Evolutionary conservation across 495 filamentous ascomycete genomes (phyloP), one percentile per base, ranked within the genome.

Genomic region (Stereocaulon alpinum): DNA sequence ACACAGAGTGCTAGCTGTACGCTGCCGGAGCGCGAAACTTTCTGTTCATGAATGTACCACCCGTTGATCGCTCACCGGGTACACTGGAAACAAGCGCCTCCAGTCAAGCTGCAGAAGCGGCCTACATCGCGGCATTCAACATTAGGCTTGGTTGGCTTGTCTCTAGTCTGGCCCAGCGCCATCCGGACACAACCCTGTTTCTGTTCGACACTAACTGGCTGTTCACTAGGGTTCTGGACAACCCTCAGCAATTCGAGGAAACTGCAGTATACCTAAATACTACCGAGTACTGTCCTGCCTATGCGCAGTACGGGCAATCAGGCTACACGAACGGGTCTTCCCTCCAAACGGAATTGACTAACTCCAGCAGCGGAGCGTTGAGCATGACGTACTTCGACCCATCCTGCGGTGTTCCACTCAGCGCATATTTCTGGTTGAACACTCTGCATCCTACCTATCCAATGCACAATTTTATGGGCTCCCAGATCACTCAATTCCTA

Each of bases 1-100:
- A 45, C 12, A 48, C 2, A 6, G 17, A 18, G n/a, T n/a, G n/a
- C n/a, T 49, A 84, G 58, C 66, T 87, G 17, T 88, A 89, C 66
- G 55, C 66, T 27, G 75, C 75, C 20, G 89, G 88, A 0, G 87
- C 81, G 6, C 79, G 86, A 52, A 89, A 86, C 61, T 91, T 91
- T 67, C 70, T 86, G n/a, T 79, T 91, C 66, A 58, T 91, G 60
- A 84, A 83, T 56, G 86, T 89, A 3, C 89, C 88, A 0, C 82
- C 88, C 3, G 76, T 86, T n/a, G 74, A 88, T 41, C 80, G 83
- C 12, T 59, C 63, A 11, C 65, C 65, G 1, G 56, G 59, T 6
- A 54, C 22, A 7, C 47, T 59, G 24, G 56, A 44, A n/a, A 51
- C 41, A 6, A 40, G 58, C 40, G n/a, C 41, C n/a, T 18, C 22